Evolutionary conservation across 2,329 filamentous ascomycete species (phyloP), one percentile per base, ranked within the genome.

Genomic region (Neophaeococcomyces mojaviensis): DNA sequence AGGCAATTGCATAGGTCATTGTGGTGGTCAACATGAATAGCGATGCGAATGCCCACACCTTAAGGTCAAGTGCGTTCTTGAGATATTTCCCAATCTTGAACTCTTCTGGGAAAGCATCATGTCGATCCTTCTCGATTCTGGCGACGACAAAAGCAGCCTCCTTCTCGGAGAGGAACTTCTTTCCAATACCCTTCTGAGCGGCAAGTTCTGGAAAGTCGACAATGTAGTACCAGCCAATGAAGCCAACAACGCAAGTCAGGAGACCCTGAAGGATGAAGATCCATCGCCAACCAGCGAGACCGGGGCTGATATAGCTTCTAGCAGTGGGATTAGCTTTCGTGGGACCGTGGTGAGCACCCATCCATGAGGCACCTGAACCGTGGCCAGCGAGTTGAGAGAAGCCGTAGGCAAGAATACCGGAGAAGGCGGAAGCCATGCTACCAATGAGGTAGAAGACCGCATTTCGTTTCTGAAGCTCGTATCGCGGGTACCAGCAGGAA

Each of bases 1-100:
- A 90, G 2, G 85, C 83, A 7, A 92, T 75, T 0, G 85, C 79
- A 60, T 92, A 92, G 16, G 76, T 76, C 40, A 86, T 77, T 8
- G 84, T 85, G 1, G 86, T 89, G 2, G 78, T 77, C 1, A 54
- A 42, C 30, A 49, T 39, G 47, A 75, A 77, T 39, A 78, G 69
- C 51, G 69, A 50, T 1, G 73, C 76, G 47, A 76, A 78, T 2
- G 61, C 71, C 73, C 76, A 78, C 44, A 79, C 67, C 56, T 79
- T 78, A 47, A 67, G 54, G 50, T 79, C 76, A 1, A 63, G 47
- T 2, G 64, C 72, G 19, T 68, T 64, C 20, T 60, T 62, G 39
- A 78, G 61, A 60, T 74, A 79, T 46, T 69, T 70, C 12, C 53
- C 59, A 0, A 74, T 16, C 5, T 61, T 65, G 60, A 77, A 79